Conservation (phyloP, 2,329 filamentous ascomycete species). For the Botryosphaeria dothidea region DNA sequence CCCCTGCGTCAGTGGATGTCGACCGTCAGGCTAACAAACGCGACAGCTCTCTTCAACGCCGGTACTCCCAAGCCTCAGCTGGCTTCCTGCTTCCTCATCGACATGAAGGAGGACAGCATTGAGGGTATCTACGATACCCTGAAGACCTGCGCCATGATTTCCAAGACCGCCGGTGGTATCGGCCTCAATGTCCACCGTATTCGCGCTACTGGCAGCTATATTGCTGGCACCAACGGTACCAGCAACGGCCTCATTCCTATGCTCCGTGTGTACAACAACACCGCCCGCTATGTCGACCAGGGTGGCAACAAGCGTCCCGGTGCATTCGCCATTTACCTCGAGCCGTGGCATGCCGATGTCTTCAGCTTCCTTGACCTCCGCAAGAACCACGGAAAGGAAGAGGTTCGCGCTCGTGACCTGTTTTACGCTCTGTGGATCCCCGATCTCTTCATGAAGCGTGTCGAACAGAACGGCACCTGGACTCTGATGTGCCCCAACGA, state of each 20-base stretch:
- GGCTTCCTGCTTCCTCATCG: conserved; percentile 97
- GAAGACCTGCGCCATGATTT: conserved; percentile 99
- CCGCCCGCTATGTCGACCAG: conserved; percentile 96
- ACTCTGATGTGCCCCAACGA: conserved; percentile 98
- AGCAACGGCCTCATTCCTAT: conserved; percentile 97
- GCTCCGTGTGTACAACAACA: conserved; percentile 99
- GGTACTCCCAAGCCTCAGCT: conserved; percentile 93
- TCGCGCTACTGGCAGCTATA: conserved; percentile 95
- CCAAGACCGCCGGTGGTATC: conserved; percentile 98
- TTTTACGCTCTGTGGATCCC: conserved; percentile 99
- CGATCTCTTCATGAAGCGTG: conserved; percentile 99
- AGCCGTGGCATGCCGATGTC: conserved; percentile 98
- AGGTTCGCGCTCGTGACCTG: conserved; percentile 92
- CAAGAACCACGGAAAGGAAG: conserved; percentile 99
- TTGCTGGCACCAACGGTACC: conserved; percentile 95
- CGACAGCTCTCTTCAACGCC: conserved; percentile 88
- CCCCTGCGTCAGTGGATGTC: not conserved
- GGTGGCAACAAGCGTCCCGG: conserved; percentile 99
- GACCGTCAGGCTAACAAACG: not conserved
- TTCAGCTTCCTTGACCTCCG: conserved; percentile 96
- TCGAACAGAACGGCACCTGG: conserved; percentile 95
- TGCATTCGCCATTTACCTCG: conserved; percentile 97
- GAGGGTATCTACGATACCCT: conserved; percentile 99
- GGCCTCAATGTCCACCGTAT: conserved; percentile 96
- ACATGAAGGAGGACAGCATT: conserved; percentile 99